phyloP scores from a whole-genome alignment of 768 basidiomycete species.

The Mycena amicta region DNA sequence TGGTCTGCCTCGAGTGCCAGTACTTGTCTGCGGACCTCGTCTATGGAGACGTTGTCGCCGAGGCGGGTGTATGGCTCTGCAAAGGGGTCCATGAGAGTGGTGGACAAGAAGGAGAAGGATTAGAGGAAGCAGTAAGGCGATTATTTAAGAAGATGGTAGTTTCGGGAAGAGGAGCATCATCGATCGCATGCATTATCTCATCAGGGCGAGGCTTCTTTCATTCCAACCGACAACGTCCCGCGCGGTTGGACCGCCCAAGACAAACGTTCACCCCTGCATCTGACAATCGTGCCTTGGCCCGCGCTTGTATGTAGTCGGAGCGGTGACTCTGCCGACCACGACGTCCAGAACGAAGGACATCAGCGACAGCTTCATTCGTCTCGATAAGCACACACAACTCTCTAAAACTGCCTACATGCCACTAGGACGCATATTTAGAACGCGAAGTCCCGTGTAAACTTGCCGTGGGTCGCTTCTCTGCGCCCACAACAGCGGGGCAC shows the following conservation, averaged over 20 bases:
- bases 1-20: slow-evolving; percentile 72
- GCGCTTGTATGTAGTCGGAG: no score
- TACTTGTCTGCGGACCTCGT: slow-evolving; percentile 76
- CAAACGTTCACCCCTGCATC: no score
- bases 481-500: no score
- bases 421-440: no score
- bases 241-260: background rate
- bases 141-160: slow-evolving; percentile 1
- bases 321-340: no score
- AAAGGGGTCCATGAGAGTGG: slow-evolving; percentile 65
- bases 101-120: background rate
- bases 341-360: no score
- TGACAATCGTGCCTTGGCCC: no score
- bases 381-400: no score
- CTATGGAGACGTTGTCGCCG: slow-evolving; percentile 68
- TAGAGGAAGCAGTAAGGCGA: slow-evolving; percentile 1
- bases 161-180: background rate
- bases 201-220: background rate
- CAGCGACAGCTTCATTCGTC: no score
- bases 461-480: no score
- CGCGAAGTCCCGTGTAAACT: no score
- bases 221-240: background rate
- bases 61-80: slow-evolving; percentile 67
- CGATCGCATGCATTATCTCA: background rate
- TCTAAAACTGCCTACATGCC: no score